Evolutionary conservation across 495 filamentous ascomycete species (phyloP), one percentile per base, ranked within the genome.

Genomic region (Penicillium bovifimosum): DNA sequence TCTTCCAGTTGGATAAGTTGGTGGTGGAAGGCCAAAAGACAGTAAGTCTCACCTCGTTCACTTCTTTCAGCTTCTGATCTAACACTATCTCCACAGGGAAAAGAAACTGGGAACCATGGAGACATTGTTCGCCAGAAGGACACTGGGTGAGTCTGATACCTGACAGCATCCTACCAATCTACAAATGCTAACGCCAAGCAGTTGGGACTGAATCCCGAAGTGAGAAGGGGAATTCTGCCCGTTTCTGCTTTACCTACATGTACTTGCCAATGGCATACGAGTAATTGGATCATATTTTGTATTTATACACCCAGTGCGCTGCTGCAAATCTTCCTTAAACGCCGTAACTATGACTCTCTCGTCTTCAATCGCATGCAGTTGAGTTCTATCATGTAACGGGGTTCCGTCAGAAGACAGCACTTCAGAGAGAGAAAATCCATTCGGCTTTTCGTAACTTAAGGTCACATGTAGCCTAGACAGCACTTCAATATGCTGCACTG

Each of bases 11-110:
- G 60, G 90, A 98, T 68, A 76, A 84, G 63, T 80, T 98, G 64
- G 93, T 98, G 20, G 90, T 98, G 6, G 93, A 98, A 66, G 91
- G 92, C 16, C 86, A 88, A 53, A 84, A 84, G 65, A 75, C 76
- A 36, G 76, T 80, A 64, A 56, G 73, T 33, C 31, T 33, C 28
- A 17, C 29, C 10, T 41, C 14, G 0, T n/a, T 17, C 4, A 20
- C 29, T 41, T 35, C 9, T 6, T 29, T 8, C n/a, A 34, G 27
- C 38, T 26, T 13, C 42, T 6, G 10, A 17, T 14, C 43, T 60
- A 7, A 58, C 42, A 38, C 20, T 39, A 27, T 36, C 14, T 50
- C 17, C 52, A 28, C 43, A 89, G 86, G 90, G 90, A 35, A 91
- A 87, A 70, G 83, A 96, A 69, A 81, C 67, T 45, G 86, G 84